Evolutionary conservation across 805 yeast species (phyloP), one percentile per base, ranked within the genome.

Genomic region (Wickerhamomyces sydowiorum): DNA sequence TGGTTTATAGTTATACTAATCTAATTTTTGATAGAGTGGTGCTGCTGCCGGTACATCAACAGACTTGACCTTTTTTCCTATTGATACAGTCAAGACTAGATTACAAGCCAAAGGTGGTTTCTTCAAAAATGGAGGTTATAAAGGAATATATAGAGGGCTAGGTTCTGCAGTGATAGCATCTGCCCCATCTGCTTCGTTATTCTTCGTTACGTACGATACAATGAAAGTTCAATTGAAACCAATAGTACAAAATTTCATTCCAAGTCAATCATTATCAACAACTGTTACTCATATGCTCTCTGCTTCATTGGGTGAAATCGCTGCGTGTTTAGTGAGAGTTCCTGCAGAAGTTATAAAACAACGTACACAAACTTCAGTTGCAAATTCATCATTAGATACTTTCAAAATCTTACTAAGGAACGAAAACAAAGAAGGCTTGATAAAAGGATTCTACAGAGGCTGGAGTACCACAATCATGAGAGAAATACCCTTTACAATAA

Each of bases 321-420:
- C 93, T 1, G 99, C 99, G 0, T 93, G 99, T 61, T 64, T 83
- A 44, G 93, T 93, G 2, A 72, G 99, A 44, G 99, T 93, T 1
- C 99, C 99, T 0, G 95, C 96, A 0, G 99, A 93, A 59, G 95
- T 93, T 21, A 80, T 93, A 53, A 93, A 93, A 64, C 99, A 93
- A 65, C 72, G 97, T 44, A 86, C 98, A 1, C 99, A 93, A 61
- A 79, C 96, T 0, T 67, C 79, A 32, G 72, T 69, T 38, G 48
- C 53, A 9, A 60, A 65, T 32, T 64, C 78, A 0, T 87, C 96
- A 9, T 70, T 71, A 61, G 77, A 77, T 37, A 85, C 96, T 13
- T 72, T 93, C 45, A 70, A 69, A 51, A 68, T 74, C 41, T 67
- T 91, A 32, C 57, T 87, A 14, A 64, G 67, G 39, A 85, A 86